Evolutionary conservation across 225 moss, liverwort and hornwort genomes (phyloP).

Genomic region (Straminergon stramineum): DNA sequence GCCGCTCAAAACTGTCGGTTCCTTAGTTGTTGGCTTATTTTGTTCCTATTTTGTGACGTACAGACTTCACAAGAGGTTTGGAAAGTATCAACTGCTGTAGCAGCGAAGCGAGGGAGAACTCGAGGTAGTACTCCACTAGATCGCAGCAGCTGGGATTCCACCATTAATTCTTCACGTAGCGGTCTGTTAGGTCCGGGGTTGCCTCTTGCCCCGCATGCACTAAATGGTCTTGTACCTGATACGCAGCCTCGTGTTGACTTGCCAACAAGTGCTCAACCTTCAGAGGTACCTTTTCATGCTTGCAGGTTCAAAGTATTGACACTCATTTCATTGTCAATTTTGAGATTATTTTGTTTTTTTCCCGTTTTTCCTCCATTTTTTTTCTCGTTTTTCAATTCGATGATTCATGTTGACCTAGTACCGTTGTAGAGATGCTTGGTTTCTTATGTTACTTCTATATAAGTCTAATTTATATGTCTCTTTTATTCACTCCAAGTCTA

Average conservation of each 20-base stretch:
- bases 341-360: neutral
- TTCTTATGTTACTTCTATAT: neutral
- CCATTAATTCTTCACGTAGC: conserved; percentile 18
- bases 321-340: neutral
- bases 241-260: conserved; percentile 36
- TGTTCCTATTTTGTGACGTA: neutral
- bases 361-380: neutral
- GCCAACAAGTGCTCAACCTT: conserved; percentile 21
- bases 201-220: conserved; percentile 16
- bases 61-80: conserved; percentile 58
- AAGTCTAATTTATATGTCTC: neutral
- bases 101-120: conserved; percentile 39
- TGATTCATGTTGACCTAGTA: neutral
- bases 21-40: neutral
- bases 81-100: conserved; percentile 44
- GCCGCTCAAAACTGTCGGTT: neutral
- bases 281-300: conserved; percentile 32
- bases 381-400: neutral
- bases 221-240: conserved; percentile 20
- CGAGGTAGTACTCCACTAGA: conserved; percentile 34
- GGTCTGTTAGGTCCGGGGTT: conserved; percentile 24
- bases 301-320: neutral
- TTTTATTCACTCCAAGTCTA: neutral
- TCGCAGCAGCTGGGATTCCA: conserved; percentile 37
- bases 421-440: neutral